Conservation (phyloP, 306 rosid genomes). For the Citrullus colocynthis region DNA sequence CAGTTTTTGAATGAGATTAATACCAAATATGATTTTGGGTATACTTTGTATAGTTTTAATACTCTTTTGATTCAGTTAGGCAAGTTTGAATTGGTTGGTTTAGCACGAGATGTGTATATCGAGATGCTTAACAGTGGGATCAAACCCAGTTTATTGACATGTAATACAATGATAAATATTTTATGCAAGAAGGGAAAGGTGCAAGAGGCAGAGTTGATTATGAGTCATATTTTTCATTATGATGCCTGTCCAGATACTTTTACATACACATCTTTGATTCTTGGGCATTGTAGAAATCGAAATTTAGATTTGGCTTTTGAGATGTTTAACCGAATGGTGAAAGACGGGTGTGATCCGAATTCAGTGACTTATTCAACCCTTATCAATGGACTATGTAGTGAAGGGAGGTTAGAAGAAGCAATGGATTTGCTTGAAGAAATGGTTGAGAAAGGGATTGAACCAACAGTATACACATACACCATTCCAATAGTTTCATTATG, state of each 20-base stretch:
- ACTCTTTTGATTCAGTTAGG: constrained; percentile 33
- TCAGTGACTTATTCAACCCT: constrained; percentile 25
- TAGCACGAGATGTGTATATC: constrained; percentile 19
- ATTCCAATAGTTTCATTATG: constrained; percentile 25
- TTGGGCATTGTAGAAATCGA: constrained; percentile 30
- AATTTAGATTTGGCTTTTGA: constrained; percentile 19
- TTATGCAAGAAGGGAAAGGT: constrained; percentile 28
- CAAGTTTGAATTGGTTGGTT: constrained; percentile 26
- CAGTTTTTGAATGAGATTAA: constrained; percentile 17
- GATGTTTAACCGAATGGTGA: constrained; percentile 25
- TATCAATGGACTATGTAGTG: constrained; percentile 26
- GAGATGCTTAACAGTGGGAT: constrained; percentile 20
- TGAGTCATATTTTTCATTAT: constrained; percentile 19
- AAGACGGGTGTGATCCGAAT: constrained; percentile 26
- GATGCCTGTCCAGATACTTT: constrained; percentile 16
- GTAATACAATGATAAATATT: constrained; percentile 25
- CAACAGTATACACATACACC: constrained; percentile 26
- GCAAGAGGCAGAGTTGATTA: constrained; percentile 22
- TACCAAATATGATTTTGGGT: constrained; percentile 17
- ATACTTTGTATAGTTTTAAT: constrained; percentile 26
- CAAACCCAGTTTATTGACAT: constrained; percentile 26
- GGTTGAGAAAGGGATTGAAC: constrained; percentile 22
- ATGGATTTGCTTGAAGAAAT: constrained; percentile 28
- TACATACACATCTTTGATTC: constrained; percentile 28
- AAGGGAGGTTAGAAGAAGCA: constrained; percentile 28